Evolutionary conservation across 2,329 filamentous ascomycete species (phyloP).

Genomic region (Ophiosphaerella narmari): DNA sequence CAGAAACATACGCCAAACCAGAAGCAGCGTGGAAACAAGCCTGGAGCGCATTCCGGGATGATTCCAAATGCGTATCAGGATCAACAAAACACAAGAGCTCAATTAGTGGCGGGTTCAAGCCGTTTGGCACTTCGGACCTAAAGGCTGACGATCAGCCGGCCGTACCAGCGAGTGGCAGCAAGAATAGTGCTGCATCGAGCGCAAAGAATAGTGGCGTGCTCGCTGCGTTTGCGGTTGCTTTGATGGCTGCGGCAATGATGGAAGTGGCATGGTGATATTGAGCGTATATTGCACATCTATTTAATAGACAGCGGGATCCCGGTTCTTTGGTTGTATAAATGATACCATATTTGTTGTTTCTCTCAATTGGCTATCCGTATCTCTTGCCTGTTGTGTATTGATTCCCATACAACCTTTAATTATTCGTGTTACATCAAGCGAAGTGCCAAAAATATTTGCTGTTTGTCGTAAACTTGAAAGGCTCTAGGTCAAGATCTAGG

Average conservation of each 20-base stretch:
- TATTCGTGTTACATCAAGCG: no score
- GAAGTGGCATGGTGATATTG: not conserved
- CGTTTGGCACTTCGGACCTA: conserved; percentile 25
- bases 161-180: not conserved
- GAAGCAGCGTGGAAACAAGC: conserved; percentile 56
- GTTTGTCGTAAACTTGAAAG: no score
- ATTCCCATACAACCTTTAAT: no score
- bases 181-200: not conserved
- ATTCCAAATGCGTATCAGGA: conserved; percentile 28
- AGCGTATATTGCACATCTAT: not conserved
- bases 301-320: not conserved
- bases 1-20: conserved; percentile 56
- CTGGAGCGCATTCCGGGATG: conserved; percentile 26
- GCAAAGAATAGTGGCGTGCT: conserved; percentile 2
- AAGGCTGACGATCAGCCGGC: conserved; percentile 23
- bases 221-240: conserved; percentile 1
- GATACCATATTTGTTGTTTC: not conserved
- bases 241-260: conserved; percentile 7
- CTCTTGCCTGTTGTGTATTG: no score
- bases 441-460: no score
- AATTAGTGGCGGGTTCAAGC: conserved; percentile 32
- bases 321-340: not conserved
- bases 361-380: no score
- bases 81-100: conserved; percentile 26
- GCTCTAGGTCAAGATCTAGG: no score